Evolutionary conservation across 2,329 filamentous ascomycete genomes (phyloP), one percentile per base, ranked within the genome.

Genomic region (Cyphellophora europaea): DNA sequence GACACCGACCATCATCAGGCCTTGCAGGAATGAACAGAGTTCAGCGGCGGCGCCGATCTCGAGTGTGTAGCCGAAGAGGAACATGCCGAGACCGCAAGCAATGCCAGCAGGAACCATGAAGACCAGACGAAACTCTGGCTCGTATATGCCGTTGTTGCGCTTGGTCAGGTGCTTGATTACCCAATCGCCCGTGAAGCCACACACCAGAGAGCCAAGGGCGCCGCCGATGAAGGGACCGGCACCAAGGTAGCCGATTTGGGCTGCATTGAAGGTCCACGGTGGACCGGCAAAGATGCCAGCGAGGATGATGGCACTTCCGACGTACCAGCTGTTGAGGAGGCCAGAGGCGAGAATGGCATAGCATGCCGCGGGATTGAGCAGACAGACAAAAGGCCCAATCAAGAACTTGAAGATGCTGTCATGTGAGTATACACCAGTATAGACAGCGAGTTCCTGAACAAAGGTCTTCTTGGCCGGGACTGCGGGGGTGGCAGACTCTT

Each of bases 111-210:
- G 43, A 12, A 38, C 18, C 43, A 45, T 45, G 38, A 52, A 52
- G 16, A 52, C 44, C 5, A 53, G 48, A 10, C 50, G 45, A 36
- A 50, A 53, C 30, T 53, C 50, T 1, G 50, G 49, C 28, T 53
- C 49, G 33, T 63, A 65, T 39, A 64, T 58, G 19, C 65, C 65
- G 17, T 53, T 53, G 43, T 69, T 68, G 8, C 54, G 50, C 13
- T 55, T 55, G 4, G 66, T 59, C 35, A 66, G 55, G 17, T 47
- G 51, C 13, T 59, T 35, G 27, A 64, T 58, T 0, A 50, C 49
- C 51, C 52, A 53, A 27, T 66, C 62, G 0, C 53, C 50, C 1
- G 65, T 32, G 0, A 52, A 48, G 0, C 62, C 63, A 2, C 57
- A 58, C 30, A 59, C 61, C 0, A 62, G 18, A 1, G 49, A 49